phyloP scores from a whole-genome alignment of 2,329 filamentous ascomycete species.

The Trichoderma hamatum region DNA sequence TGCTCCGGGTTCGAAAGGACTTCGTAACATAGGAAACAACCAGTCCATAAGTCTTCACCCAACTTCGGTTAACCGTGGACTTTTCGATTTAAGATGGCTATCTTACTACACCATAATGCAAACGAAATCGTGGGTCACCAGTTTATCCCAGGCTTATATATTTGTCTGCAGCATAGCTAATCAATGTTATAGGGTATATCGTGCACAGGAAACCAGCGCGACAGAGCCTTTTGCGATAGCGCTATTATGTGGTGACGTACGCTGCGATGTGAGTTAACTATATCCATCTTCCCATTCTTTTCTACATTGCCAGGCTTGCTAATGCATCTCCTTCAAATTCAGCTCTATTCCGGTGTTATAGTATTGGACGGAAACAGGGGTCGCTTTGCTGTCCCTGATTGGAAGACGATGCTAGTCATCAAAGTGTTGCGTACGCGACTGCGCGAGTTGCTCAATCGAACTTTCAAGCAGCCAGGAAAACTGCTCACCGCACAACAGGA shows the following conservation, averaged over 20 bases:
- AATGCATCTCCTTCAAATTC: neutral
- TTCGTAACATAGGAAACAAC: conserved; percentile 91
- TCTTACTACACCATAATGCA: conserved; percentile 99
- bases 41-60: conserved; percentile 86
- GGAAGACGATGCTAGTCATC: conserved; percentile 88
- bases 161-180: conserved; percentile 15
- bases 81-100: conserved; percentile 72
- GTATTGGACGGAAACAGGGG: conserved; percentile 85
- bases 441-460: conserved; percentile 71
- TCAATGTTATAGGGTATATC: conserved; percentile 64
- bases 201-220: conserved; percentile 85
- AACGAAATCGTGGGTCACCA: conserved; percentile 67
- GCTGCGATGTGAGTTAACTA: conserved; percentile 69
- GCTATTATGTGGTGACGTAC: conserved; percentile 83
- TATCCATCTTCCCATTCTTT: neutral
- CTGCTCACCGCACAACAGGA: conserved; percentile 67
- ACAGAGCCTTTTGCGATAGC: conserved; percentile 81
- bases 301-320: neutral
- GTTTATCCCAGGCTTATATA: neutral
- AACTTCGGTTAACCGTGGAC: conserved; percentile 82
- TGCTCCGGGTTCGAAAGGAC: conserved; percentile 68
- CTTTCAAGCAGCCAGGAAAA: conserved; percentile 70
- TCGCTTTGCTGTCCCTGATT: conserved; percentile 80
- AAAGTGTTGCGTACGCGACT: conserved; percentile 76
- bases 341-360: conserved; percentile 86